These are phyloP conservation scores for Emergomyces pasteurianus DNA, from an alignment of 2,329 filamentous ascomycete species.

Conservation along the genomic window DNA sequence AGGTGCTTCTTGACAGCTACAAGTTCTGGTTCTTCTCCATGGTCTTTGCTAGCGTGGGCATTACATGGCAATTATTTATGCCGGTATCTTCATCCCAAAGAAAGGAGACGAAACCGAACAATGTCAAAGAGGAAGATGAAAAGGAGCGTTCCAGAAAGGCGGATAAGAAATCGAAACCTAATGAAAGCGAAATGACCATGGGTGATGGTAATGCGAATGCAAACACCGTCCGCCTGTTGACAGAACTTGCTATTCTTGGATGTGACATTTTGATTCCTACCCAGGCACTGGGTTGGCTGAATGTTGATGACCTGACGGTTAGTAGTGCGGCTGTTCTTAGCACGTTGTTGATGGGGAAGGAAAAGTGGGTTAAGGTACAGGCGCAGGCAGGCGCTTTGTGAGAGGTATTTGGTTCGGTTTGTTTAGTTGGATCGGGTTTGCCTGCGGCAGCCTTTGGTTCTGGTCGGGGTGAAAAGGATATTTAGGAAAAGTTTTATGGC, in stretches of 20 bases:
- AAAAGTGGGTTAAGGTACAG: constrained; percentile 42
- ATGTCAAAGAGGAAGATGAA: constrained; percentile 15
- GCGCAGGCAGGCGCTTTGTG: neutral
- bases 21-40: constrained; percentile 59
- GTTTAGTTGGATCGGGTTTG: neutral
- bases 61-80: constrained; percentile 15
- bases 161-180: constrained; percentile 18
- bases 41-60: constrained; percentile 36
- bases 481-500: neutral
- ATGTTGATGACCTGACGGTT: constrained; percentile 40
- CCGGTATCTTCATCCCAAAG: constrained; percentile 17
- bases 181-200: neutral
- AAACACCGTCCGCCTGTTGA: constrained; percentile 23
- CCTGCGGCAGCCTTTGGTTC: neutral
- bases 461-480: neutral
- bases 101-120: constrained; percentile 3
- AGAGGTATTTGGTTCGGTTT: neutral
- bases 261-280: constrained; percentile 55
- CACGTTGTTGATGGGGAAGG: constrained; percentile 47
- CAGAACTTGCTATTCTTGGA: constrained; percentile 43
- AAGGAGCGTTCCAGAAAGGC: constrained; percentile 12
- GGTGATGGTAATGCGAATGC: neutral
- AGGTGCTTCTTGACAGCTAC: constrained; percentile 48
- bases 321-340: constrained; percentile 49
- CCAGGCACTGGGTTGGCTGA: constrained; percentile 48